A percentile compares a stretch with the other conserved stretches of the same genome.
phyloP scores from a whole-genome alignment of 257 asterid genomes.

The Solanum corneliomulleri region DNA sequence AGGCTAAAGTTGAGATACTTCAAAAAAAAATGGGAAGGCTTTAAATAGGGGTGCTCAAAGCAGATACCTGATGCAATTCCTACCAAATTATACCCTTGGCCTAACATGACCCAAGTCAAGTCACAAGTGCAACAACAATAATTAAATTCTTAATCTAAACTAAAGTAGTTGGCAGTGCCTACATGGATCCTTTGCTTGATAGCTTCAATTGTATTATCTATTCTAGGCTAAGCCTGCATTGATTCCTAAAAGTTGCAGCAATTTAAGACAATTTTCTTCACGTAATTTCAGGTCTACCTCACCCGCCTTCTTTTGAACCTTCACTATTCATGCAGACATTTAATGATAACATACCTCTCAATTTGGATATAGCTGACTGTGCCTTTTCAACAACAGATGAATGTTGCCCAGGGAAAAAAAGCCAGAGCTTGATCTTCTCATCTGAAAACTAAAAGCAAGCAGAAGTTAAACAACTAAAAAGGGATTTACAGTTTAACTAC shows the following conservation, averaged over 20 bases:
- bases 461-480: constrained; percentile 16
- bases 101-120: background rate
- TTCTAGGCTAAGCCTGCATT: background rate
- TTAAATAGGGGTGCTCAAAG: background rate
- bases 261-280: background rate
- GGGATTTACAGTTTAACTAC: background rate
- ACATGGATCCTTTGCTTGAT: background rate
- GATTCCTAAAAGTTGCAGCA: background rate
- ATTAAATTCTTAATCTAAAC: background rate
- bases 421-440: constrained; percentile 99
- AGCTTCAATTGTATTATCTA: background rate
- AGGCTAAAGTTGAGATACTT: background rate
- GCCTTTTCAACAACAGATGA: constrained; percentile 78
- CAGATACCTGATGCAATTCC: background rate
- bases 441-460: constrained; percentile 36
- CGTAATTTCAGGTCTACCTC: background rate
- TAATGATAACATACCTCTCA: constrained; percentile 52
- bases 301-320: background rate
- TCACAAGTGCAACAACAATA: background rate
- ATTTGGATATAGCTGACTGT: constrained; percentile 56
- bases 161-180: background rate
- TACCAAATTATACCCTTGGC: background rate
- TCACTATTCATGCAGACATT: background rate
- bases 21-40: background rate
- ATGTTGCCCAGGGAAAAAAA: constrained; percentile 85